Conservation (phyloP, 148 eudicot species). For the Camellia lanceoleosa region DNA sequence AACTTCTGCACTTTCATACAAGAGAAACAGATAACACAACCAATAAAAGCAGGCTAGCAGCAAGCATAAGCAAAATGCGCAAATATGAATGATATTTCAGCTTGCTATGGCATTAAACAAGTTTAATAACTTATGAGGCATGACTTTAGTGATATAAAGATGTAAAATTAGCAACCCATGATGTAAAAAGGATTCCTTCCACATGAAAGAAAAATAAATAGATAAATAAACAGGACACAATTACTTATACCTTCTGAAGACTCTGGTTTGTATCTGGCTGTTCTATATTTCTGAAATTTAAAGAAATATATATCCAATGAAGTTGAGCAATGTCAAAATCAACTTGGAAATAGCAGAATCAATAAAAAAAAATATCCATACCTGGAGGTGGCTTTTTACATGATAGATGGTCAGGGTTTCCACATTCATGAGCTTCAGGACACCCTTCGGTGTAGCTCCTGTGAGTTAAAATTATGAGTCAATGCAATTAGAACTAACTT, state of each 20-base stretch:
- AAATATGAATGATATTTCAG: neutral
- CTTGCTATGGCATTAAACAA: neutral
- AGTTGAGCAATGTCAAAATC: neutral
- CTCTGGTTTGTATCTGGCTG: conserved; percentile 85
- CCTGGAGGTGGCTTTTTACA: conserved; percentile 89
- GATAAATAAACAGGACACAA: no score
- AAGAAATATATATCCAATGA: conserved; percentile 7
- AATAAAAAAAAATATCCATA: conserved; percentile 22
- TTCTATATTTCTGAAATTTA: conserved; percentile 71
- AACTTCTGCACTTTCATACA: no score
- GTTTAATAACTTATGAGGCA: neutral
- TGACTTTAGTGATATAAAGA: no score
- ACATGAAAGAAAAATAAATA: no score
- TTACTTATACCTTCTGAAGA: conserved; percentile 54
- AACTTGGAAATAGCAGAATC: neutral
- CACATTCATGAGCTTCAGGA: conserved; percentile 69
- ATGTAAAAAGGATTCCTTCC: no score
- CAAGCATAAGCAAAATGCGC: neutral
- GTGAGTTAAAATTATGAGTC: conserved; percentile 20
- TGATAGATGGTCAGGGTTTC: conserved; percentile 74
- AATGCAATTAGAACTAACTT: neutral
- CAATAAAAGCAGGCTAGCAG: neutral
- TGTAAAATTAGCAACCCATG: no score
- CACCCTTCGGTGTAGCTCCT: conserved; percentile 87
- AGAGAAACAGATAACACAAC: neutral